Conservation (phyloP, 1,139 yeast species). For the Meyerozyma athensensis region DNA sequence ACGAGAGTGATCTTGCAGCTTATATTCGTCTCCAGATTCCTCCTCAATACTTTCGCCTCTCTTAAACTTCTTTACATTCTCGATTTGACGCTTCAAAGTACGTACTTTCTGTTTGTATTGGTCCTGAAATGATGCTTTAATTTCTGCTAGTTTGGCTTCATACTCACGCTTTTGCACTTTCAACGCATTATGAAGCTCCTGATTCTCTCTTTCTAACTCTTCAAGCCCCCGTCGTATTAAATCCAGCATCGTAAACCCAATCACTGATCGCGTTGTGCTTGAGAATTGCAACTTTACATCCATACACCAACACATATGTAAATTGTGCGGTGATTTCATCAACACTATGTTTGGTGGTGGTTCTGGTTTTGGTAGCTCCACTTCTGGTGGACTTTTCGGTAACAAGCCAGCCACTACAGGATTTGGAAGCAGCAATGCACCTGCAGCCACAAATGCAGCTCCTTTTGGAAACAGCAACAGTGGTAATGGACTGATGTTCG, state of each 20-base stretch:
- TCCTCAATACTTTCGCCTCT: background rate
- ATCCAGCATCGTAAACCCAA: background rate
- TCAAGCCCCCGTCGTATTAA: slow-evolving; percentile 1
- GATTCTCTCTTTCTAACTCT: background rate
- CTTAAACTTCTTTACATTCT: background rate
- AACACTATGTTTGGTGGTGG: slow-evolving; percentile 1
- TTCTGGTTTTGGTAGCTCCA: slow-evolving; percentile 3
- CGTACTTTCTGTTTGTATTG: background rate
- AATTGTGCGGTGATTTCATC: background rate
- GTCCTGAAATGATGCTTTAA: background rate
- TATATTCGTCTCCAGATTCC: background rate
- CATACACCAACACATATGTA: background rate
- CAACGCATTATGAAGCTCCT: background rate
- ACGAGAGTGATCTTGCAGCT: background rate
- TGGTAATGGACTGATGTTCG: slow-evolving; percentile 3
- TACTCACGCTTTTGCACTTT: background rate
- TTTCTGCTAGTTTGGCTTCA: background rate
- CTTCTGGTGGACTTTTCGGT: slow-evolving; percentile 17
- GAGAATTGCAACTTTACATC: background rate
- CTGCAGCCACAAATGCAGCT: slow-evolving; percentile 15
- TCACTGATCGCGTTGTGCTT: background rate
- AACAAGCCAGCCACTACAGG: slow-evolving; percentile 16
- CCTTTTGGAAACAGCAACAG: slow-evolving; percentile 19
- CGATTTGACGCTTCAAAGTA: background rate
- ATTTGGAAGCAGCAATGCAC: slow-evolving; percentile 17